Evolutionary conservation across 2,329 filamentous ascomycete species (phyloP).

Genomic region (Botryosphaeria dothidea): DNA sequence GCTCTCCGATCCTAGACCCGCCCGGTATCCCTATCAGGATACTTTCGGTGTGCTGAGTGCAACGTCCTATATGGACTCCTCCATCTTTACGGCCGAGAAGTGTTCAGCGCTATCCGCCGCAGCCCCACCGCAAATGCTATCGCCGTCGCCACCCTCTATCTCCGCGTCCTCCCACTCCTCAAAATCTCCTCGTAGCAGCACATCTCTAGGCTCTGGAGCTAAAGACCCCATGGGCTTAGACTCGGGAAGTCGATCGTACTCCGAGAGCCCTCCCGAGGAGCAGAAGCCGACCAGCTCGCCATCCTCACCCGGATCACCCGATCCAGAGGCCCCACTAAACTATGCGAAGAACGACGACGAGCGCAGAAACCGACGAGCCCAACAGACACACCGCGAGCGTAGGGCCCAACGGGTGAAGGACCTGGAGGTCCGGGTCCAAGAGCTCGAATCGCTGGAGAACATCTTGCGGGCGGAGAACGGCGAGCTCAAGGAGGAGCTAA

Average conservation of each 20-base stretch:
- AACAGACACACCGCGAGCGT: neutral
- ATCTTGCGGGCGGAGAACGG: neutral
- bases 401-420: neutral
- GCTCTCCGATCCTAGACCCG: too few relatives aligned
- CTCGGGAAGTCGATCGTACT: neutral
- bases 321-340: neutral
- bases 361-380: neutral
- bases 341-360: neutral
- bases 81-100: neutral
- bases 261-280: neutral
- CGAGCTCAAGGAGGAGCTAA: neutral
- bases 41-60: neutral
- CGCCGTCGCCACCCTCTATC: neutral
- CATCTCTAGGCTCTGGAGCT: too few relatives aligned
- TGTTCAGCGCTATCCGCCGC: neutral
- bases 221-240: neutral
- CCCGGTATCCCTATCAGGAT: neutral
- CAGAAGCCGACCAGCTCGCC: neutral
- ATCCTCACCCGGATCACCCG: neutral
- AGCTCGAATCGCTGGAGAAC: neutral
- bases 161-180: neutral
- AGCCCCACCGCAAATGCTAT: neutral
- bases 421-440: neutral
- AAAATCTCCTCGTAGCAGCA: neutral
- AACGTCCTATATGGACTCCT: neutral